These are phyloP conservation scores for Metrosideros polymorpha DNA, from an alignment of 441 rosid species.

Conservation along the genomic window DNA sequence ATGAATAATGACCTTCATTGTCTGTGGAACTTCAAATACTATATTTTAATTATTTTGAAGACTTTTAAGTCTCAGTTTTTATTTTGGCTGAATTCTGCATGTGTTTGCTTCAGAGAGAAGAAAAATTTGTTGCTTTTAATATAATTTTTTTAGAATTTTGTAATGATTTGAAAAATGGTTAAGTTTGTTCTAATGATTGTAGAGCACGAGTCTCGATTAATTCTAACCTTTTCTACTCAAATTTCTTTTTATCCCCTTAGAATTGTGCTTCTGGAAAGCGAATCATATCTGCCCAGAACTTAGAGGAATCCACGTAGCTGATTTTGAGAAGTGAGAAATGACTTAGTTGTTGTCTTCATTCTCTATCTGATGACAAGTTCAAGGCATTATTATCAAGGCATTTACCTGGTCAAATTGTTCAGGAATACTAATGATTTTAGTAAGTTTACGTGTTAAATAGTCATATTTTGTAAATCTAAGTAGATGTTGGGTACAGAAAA, in stretches of 20 bases:
- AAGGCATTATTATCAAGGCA: background rate
- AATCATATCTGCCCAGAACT: background rate
- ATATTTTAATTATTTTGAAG: background rate
- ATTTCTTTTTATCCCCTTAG: background rate
- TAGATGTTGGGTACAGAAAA: background rate
- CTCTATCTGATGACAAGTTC: background rate
- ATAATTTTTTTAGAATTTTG: background rate
- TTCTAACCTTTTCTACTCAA: background rate
- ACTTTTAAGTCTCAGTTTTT: background rate
- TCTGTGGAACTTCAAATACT: background rate
- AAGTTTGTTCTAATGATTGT: background rate
- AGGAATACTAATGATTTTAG: background rate
- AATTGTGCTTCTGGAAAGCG: background rate
- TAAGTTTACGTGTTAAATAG: background rate
- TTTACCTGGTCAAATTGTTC: background rate
- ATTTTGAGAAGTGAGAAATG: background rate
- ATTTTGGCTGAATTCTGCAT: background rate
- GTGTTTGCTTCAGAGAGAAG: background rate
- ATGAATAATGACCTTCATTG: background rate
- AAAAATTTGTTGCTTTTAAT: background rate
- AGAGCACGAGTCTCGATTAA: background rate
- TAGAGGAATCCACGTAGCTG: background rate
- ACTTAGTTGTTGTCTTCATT: background rate
- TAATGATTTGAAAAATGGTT: background rate
- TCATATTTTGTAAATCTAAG: background rate